phyloP scores from a whole-genome alignment of 2,329 filamentous ascomycete species.

The Pochonia chlamydosporia region DNA sequence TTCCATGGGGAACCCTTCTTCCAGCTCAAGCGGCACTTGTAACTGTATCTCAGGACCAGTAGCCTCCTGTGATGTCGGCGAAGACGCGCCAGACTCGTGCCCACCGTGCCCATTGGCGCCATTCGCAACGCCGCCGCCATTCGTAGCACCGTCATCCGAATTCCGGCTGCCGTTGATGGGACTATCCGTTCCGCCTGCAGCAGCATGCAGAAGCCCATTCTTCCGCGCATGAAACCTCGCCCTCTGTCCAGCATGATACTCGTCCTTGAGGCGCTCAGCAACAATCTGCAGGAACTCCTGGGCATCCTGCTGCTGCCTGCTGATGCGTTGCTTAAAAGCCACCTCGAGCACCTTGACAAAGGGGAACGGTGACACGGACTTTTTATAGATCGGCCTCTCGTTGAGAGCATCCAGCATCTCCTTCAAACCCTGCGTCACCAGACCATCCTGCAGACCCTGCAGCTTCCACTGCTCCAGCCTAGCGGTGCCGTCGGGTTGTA shows the following conservation, averaged over 20 bases:
- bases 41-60: not conserved
- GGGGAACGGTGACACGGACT: conserved; percentile 81
- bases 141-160: not conserved
- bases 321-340: conserved; percentile 86
- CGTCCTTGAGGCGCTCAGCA: conserved; percentile 84
- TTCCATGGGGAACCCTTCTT: conserved; percentile 84
- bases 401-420: conserved; percentile 89
- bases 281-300: conserved; percentile 96
- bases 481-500: conserved; percentile 36
- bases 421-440: conserved; percentile 83
- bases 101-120: not conserved
- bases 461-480: conserved; percentile 53
- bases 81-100: not conserved
- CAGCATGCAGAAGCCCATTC: conserved; percentile 16
- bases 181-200: conserved; percentile 1
- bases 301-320: conserved; percentile 91
- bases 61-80: not conserved
- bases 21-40: conserved; percentile 34
- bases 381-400: conserved; percentile 86
- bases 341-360: conserved; percentile 80
- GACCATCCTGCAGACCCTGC: conserved; percentile 67
- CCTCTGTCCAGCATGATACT: conserved; percentile 80
- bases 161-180: not conserved
- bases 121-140: conserved; percentile 12
- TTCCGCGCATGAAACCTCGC: conserved; percentile 56